Percentiles rank a stretch among this genome's conserved stretches.
Conservation (phyloP, 2,329 filamentous ascomycete species). For the Coniella lustricola region DNA sequence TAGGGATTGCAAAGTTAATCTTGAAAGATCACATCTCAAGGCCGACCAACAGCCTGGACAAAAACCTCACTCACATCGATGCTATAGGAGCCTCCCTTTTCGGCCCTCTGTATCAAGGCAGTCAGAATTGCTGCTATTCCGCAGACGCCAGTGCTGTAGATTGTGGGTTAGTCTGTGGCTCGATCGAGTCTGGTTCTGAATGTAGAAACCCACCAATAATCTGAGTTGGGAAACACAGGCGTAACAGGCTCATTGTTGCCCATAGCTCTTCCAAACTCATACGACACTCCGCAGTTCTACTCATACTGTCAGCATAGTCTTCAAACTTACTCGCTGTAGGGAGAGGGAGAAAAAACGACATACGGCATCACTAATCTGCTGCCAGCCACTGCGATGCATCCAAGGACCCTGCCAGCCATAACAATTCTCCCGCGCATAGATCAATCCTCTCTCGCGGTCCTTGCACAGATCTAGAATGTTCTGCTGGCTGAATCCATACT, state of each 20-base stretch:
- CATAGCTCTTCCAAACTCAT: conserved; percentile 38
- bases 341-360: background rate
- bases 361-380: conserved; percentile 44
- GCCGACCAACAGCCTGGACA: too few species aligned
- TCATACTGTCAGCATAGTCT: conserved; percentile 25
- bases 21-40: too few species aligned
- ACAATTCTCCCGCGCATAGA: conserved; percentile 43
- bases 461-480: conserved; percentile 32
- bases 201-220: conserved; percentile 26
- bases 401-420: conserved; percentile 41
- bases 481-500: conserved; percentile 33
- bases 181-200: background rate
- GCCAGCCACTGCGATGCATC: conserved; percentile 39
- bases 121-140: conserved; percentile 31
- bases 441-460: conserved; percentile 34
- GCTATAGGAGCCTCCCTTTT: conserved; percentile 3
- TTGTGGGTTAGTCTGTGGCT: background rate
- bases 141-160: conserved; percentile 26
- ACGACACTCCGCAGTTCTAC: conserved; percentile 35
- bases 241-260: conserved; percentile 24
- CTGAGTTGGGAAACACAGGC: conserved; percentile 26
- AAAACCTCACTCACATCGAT: conserved; percentile 4
- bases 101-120: conserved; percentile 23
- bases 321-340: conserved; percentile 22
- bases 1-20: too few species aligned